Percentiles rank a stretch among this genome's conserved stretches.
phyloP scores from a whole-genome alignment of 768 basidiomycete species.

The Podaxis sp. region DNA sequence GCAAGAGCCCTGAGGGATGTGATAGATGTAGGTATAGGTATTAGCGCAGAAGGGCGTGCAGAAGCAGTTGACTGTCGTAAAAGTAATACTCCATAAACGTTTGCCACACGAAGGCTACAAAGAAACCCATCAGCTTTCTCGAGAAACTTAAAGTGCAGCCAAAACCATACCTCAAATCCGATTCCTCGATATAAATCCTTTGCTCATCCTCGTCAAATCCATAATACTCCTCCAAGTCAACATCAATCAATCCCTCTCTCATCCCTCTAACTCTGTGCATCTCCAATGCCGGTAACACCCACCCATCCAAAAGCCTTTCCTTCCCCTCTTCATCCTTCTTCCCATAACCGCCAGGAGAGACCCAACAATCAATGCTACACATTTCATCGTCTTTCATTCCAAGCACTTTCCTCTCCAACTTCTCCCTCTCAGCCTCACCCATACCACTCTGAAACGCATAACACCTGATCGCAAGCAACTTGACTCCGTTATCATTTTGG shows the following conservation, averaged over 20 bases:
- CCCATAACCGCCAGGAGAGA: conserved; percentile 40
- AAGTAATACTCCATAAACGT: conserved; percentile 67
- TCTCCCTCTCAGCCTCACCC: conserved; percentile 72
- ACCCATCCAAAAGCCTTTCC: conserved; percentile 60
- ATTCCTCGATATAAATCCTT: conserved; percentile 33
- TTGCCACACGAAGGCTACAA: conserved; percentile 52
- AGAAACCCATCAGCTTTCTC: conserved; percentile 16
- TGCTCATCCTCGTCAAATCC: conserved; percentile 31
- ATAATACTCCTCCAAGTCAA: conserved; percentile 45
- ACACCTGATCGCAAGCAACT: conserved; percentile 72
- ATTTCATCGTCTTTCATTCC: conserved; percentile 40
- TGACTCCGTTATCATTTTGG: conserved; percentile 54
- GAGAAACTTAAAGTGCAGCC: neutral
- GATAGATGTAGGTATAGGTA: conserved; percentile 63
- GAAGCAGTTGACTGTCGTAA: conserved; percentile 40
- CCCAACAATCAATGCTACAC: conserved; percentile 54
- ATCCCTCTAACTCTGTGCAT: conserved; percentile 51
- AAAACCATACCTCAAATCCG: conserved; percentile 53
- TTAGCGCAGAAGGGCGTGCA: conserved; percentile 37
- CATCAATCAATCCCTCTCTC: conserved; percentile 42
- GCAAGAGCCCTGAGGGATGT: conserved; percentile 62
- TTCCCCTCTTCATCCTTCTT: conserved; percentile 41
- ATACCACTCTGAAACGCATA: conserved; percentile 76
- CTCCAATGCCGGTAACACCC: conserved; percentile 79
- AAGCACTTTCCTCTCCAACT: conserved; percentile 58